Evolutionary conservation across 2,329 filamentous ascomycete species (phyloP).

Genomic region (Metarhizium rileyi): DNA sequence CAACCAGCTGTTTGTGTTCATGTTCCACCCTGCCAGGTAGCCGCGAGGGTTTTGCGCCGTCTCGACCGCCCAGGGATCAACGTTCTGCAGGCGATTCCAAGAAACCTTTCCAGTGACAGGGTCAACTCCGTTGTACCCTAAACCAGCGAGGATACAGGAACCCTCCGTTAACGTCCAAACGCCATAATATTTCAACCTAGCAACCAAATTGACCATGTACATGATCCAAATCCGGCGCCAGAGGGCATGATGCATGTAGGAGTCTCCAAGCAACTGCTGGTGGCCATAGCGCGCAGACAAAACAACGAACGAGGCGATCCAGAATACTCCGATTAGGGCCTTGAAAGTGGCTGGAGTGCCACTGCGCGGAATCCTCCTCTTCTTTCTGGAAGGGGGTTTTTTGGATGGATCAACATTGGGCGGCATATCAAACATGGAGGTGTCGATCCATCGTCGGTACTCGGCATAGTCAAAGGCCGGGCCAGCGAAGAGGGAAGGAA

Average conservation of each 20-base stretch:
- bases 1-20: conserved; percentile 96
- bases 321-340: conserved; percentile 59
- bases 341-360: conserved; percentile 77
- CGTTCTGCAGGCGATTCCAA: conserved; percentile 84
- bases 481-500: conserved; percentile 80
- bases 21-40: conserved; percentile 92
- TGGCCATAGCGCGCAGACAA: conserved; percentile 59
- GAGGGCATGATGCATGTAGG: conserved; percentile 59
- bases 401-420: conserved; percentile 74
- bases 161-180: conserved; percentile 93
- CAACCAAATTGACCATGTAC: conserved; percentile 73
- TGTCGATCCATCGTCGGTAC: conserved; percentile 87
- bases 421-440: conserved; percentile 85
- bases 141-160: conserved; percentile 82
- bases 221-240: conserved; percentile 66
- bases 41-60: conserved; percentile 86
- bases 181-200: conserved; percentile 90
- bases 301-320: conserved; percentile 71
- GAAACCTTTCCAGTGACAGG: conserved; percentile 72
- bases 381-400: conserved; percentile 76
- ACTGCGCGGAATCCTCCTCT: conserved; percentile 85
- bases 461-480: conserved; percentile 93
- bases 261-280: conserved; percentile 51
- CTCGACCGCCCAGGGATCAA: conserved; percentile 78
- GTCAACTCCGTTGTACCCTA: conserved; percentile 92